A percentile compares a stretch with the other conserved stretches of the same genome.
phyloP scores from a whole-genome alignment of 2,329 filamentous ascomycete genomes.

The Aspergillus phoenicis region DNA sequence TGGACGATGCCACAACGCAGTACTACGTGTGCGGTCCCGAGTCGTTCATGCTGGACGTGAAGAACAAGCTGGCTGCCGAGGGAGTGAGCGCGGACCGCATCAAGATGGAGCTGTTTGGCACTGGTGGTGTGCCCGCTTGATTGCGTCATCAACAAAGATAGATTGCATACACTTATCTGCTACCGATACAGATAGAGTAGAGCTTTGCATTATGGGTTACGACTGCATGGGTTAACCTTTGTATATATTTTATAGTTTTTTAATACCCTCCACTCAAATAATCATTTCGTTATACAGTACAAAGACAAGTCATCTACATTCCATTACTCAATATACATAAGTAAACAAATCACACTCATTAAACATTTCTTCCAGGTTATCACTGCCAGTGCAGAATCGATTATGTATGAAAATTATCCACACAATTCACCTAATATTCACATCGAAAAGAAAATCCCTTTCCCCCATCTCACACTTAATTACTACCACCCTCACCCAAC shows the following conservation, averaged over 20 bases:
- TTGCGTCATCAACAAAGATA: neutral
- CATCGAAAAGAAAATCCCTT: neutral
- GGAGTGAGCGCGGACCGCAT: conserved; percentile 64
- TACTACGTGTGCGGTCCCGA: conserved; percentile 75
- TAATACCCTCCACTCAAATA: neutral
- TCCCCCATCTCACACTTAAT: neutral
- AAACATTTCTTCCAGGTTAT: too few relatives aligned
- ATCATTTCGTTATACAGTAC: neutral
- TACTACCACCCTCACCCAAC: neutral
- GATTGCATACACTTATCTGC: neutral
- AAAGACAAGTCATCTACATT: too few relatives aligned
- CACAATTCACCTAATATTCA: too few relatives aligned
- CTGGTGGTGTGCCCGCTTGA: conserved; percentile 45
- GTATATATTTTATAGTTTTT: neutral
- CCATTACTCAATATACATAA: too few relatives aligned
- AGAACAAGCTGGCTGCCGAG: conserved; percentile 54
- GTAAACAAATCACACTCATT: too few relatives aligned
- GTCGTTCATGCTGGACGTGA: conserved; percentile 67
- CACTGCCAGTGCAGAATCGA: too few relatives aligned
- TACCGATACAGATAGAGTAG: neutral
- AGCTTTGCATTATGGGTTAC: neutral
- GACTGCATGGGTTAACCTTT: neutral
- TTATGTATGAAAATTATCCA: too few relatives aligned
- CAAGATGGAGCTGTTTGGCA: conserved; percentile 70
- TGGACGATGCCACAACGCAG: conserved; percentile 57